Conservation (phyloP, 2,329 filamentous ascomycete species). For the Aspergillus sp. region DNA sequence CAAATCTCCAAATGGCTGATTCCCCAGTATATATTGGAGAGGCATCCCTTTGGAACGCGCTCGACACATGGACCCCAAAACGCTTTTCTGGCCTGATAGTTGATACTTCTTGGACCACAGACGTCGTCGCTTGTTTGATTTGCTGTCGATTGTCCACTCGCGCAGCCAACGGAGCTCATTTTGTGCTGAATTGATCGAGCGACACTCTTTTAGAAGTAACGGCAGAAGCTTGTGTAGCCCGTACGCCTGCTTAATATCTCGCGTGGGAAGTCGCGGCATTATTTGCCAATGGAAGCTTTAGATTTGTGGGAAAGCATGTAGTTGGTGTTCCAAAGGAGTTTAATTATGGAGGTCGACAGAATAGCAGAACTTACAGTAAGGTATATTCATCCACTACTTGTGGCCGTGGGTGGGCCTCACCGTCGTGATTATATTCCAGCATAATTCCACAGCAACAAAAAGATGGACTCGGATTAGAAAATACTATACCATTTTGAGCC, state of each 20-base stretch:
- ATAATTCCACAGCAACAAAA: too few species aligned
- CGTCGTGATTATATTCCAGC: too few species aligned
- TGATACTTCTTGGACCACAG: not conserved
- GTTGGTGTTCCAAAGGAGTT: too few species aligned
- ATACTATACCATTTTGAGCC: too few species aligned
- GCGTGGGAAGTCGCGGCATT: conserved; percentile 38
- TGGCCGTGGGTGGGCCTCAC: too few species aligned
- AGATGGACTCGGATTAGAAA: too few species aligned
- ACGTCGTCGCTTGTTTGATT: not conserved
- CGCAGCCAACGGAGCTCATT: conserved; percentile 43
- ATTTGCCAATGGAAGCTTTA: not conserved
- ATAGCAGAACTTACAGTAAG: too few species aligned
- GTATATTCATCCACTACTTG: too few species aligned
- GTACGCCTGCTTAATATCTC: conserved; percentile 30
- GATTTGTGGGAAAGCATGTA: too few species aligned
- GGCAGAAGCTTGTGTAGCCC: conserved; percentile 30
- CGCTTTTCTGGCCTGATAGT: conserved; percentile 18
- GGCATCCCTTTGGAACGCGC: conserved; percentile 57
- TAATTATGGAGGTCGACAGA: too few species aligned
- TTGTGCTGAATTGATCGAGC: conserved; percentile 35
- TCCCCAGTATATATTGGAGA: conserved; percentile 80
- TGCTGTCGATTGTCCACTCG: conserved; percentile 26
- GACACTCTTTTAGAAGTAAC: conserved; percentile 37
- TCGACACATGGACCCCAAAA: conserved; percentile 31
- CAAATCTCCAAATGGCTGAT: conserved; percentile 77